Evolutionary conservation across 31 red algal genomes (phyloP).

Genomic region (Asparagopsis taxiformis): DNA sequence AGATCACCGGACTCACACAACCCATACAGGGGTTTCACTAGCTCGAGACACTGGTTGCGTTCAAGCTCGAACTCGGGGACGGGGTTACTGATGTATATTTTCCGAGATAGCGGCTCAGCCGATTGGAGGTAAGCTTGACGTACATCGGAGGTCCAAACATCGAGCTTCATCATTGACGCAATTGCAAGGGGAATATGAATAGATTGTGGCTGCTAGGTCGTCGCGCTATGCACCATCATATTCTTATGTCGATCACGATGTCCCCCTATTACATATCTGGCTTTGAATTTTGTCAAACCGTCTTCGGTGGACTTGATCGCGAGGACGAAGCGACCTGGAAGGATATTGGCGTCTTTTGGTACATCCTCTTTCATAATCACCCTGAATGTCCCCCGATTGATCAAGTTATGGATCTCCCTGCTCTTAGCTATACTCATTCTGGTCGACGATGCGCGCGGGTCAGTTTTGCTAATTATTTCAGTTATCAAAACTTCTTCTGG

Average conservation of each 20-base stretch:
- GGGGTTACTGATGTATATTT: constrained; percentile 8
- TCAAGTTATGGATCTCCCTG: background rate
- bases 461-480: background rate
- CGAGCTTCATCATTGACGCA: background rate
- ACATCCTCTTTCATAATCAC: constrained; percentile 6
- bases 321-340: constrained; percentile 12
- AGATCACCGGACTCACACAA: background rate
- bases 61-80: constrained; percentile 21
- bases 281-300: constrained; percentile 2
- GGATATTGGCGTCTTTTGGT: background rate
- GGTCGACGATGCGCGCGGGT: background rate
- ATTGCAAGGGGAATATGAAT: background rate
- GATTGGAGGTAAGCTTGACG: constrained; percentile 33
- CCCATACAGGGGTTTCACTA: constrained; percentile 6
- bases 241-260: constrained; percentile 1
- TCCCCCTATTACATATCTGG: background rate
- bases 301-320: constrained; percentile 21
- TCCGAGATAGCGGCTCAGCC: constrained; percentile 5
- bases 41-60: background rate
- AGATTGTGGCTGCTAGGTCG: background rate
- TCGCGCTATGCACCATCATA: background rate
- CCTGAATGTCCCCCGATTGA: constrained; percentile 7
- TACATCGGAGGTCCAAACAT: constrained; percentile 12
- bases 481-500: background rate
- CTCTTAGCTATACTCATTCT: constrained; percentile 9